phyloP scores from a whole-genome alignment of 75 land plant genomes.

The Isoetes taiwanensis region DNA sequence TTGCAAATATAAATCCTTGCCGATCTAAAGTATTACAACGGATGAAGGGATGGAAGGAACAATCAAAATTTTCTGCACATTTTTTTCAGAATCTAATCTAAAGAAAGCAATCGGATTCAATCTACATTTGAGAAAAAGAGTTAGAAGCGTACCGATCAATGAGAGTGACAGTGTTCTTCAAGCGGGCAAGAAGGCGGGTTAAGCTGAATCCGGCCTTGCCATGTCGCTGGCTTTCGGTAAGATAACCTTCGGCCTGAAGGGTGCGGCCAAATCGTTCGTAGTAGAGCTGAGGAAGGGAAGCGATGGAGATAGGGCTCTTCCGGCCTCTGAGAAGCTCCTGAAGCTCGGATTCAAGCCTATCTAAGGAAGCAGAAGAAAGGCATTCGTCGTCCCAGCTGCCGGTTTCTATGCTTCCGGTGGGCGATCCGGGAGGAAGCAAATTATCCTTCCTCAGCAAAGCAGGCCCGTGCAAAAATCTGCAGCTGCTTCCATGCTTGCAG shows the following conservation, averaged over 20 bases:
- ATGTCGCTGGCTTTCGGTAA: slow-evolving; percentile 96
- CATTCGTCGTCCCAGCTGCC: slow-evolving; percentile 13
- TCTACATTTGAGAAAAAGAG: no score
- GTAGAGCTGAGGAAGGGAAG: slow-evolving; percentile 71
- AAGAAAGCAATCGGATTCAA: no score
- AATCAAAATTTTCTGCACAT: no score
- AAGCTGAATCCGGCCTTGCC: slow-evolving; percentile 89
- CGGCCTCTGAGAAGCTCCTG: slow-evolving; percentile 58
- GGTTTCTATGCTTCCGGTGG: neutral
- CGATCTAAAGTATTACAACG: no score
- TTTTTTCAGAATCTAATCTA: no score
- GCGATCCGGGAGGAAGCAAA: neutral
- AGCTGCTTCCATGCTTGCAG: slow-evolving; percentile 80
- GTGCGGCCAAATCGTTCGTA: slow-evolving; percentile 61
- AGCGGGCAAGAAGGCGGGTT: slow-evolving; percentile 69
- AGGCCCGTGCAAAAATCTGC: slow-evolving; percentile 62
- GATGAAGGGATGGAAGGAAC: no score
- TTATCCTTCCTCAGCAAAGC: slow-evolving; percentile 26
- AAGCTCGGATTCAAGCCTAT: slow-evolving; percentile 67
- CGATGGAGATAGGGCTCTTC: slow-evolving; percentile 69
- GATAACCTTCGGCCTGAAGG: slow-evolving; percentile 88
- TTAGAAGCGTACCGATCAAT: slow-evolving; percentile 63
- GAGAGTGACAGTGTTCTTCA: slow-evolving; percentile 58
- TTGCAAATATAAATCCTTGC: no score
- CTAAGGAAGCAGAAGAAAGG: slow-evolving; percentile 33